Evolutionary conservation across 2,329 filamentous ascomycete genomes (phyloP), one percentile per base, ranked within the genome.

Genomic region (Penicillium sp.): DNA sequence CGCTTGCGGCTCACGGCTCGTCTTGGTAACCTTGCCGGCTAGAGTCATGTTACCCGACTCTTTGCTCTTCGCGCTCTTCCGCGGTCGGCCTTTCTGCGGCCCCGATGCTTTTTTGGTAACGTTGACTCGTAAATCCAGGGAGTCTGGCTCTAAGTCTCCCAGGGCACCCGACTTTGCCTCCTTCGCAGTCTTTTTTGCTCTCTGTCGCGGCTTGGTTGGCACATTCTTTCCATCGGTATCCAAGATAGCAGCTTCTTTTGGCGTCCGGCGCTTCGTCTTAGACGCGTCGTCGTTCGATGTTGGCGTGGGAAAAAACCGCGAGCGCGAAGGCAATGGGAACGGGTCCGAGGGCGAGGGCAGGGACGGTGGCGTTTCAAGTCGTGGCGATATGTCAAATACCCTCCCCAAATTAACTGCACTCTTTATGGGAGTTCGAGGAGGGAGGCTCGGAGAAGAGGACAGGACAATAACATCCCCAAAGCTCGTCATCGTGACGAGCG

Each of bases 371-470:
- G 65, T 61, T 28, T 45, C 34, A 14, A 38, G 51, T 42, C 35
- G 50, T 39, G 60, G 61, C 29, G 54, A 56, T 9, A 54, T n/a
- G 6, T 42, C 51, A 34, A 54, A 9, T 9, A 9, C 10, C 24
- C 7, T 26, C 24, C 24, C 13, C 42, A 50, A 20, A 42, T 52
- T 51, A 38, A 54, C 46, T 18, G 46, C 28, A 38, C 50, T 32
- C 37, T 63, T 67, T 47, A 57, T 61, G 58, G 69, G 65, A 13
- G 54, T 61, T 35, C 46, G 54, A 40, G 62, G 48, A 48, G 65
- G 55, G 54, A 66, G 58, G 28, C 62, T 62, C 22, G 72, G 69
- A 4, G 71, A 71, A 14, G 71, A 73, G 22, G 69, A 71, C 41
- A 74, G 56, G 44, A 71, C 49, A 44, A 70, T 64, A 42, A 71